Conservation (phyloP, 169 alveolate genomes). For the Plasmodium ovale region DNA sequence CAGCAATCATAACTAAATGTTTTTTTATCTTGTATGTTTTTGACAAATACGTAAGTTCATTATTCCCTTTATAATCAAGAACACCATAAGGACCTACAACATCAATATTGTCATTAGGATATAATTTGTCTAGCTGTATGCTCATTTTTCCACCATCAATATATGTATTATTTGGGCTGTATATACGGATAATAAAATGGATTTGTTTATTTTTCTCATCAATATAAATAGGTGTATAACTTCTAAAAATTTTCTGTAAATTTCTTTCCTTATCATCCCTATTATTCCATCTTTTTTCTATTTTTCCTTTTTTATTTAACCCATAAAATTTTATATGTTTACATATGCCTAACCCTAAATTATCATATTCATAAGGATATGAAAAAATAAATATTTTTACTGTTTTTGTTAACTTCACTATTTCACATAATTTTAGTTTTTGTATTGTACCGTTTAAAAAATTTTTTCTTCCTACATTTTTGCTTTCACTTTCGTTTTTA, state of each 20-base stretch:
- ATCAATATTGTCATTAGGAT: not conserved
- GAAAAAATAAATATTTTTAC: constrained; percentile 67
- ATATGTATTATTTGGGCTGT: constrained; percentile 71
- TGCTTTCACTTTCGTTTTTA: too few species aligned
- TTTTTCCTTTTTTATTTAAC: constrained; percentile 30
- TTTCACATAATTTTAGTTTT: constrained; percentile 14
- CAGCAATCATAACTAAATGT: constrained; percentile 83
- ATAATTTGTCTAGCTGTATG: constrained; percentile 10
- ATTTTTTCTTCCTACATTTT: not conserved
- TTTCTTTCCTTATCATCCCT: constrained; percentile 47
- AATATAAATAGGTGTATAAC: constrained; percentile 84
- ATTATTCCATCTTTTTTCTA: constrained; percentile 72
- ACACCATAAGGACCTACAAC: constrained; percentile 69
- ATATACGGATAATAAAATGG: constrained; percentile 85
- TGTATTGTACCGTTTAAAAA: constrained; percentile 36
- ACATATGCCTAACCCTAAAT: constrained; percentile 75
- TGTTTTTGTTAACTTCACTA: constrained; percentile 40
- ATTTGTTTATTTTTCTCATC: constrained; percentile 77
- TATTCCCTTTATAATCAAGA: constrained; percentile 63
- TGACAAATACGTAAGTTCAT: constrained; percentile 31
- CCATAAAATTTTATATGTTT: constrained; percentile 73
- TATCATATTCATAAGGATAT: constrained; percentile 46
- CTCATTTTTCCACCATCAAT: constrained; percentile 86
- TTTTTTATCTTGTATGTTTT: constrained; percentile 43
- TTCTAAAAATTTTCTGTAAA: constrained; percentile 59